phyloP scores from a whole-genome alignment of 768 basidiomycete species.

The Phaeolepiota aurea region DNA sequence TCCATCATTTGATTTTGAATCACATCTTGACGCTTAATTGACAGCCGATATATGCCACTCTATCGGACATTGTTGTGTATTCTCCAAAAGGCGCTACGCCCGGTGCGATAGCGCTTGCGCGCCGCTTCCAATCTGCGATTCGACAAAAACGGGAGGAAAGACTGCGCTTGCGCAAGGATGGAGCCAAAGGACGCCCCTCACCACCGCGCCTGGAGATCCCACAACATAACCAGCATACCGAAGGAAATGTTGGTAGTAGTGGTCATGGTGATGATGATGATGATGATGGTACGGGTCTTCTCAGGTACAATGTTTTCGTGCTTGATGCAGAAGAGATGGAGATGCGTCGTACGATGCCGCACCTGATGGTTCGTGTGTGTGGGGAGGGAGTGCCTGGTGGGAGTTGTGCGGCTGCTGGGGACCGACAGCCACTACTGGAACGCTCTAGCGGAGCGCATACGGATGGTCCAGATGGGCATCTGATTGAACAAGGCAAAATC shows the following conservation, averaged over 20 bases:
- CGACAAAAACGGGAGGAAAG: constrained; percentile 49
- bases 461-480: constrained; percentile 31
- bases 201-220: too few species aligned
- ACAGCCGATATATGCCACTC: constrained; percentile 78
- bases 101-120: constrained; percentile 52
- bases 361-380: constrained; percentile 46
- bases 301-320: constrained; percentile 73
- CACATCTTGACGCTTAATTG: too few species aligned
- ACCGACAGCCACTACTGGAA: background rate
- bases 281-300: constrained; percentile 20
- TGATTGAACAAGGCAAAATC: constrained; percentile 18
- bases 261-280: constrained; percentile 5
- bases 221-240: background rate
- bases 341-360: constrained; percentile 34
- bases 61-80: constrained; percentile 89
- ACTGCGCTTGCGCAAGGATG: constrained; percentile 14
- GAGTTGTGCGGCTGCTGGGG: constrained; percentile 6
- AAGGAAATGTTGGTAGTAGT: constrained; percentile 2
- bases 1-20: too few species aligned
- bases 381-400: constrained; percentile 27
- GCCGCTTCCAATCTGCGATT: constrained; percentile 58
- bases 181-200: background rate
- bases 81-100: constrained; percentile 59
- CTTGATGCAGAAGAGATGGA: constrained; percentile 46
- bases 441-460: constrained; percentile 24